phyloP scores from a whole-genome alignment of 2,329 filamentous ascomycete genomes.

The Diaporthe destruens region DNA sequence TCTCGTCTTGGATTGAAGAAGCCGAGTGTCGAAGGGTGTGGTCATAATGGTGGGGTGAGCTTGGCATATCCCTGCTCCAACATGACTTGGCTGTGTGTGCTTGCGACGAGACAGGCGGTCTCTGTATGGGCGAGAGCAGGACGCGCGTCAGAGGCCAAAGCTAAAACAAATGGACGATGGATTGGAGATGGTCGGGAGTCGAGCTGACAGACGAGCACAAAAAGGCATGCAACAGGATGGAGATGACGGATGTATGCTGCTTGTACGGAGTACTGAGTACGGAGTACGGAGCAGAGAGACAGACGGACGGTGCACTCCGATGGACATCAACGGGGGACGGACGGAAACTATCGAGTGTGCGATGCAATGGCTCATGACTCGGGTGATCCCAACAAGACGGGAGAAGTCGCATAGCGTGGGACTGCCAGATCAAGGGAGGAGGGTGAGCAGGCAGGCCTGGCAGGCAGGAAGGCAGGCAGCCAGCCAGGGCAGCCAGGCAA shows the following conservation, averaged over 20 bases:
- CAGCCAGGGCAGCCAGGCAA: neutral
- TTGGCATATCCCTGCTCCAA: conserved; percentile 11
- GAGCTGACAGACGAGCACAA: neutral
- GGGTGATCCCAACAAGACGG: neutral
- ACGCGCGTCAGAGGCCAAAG: conserved; percentile 35
- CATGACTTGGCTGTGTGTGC: conserved; percentile 14
- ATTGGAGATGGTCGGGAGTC: neutral
- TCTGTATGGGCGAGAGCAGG: neutral
- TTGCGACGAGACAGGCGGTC: neutral
- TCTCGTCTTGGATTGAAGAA: conserved; percentile 4
- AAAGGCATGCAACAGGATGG: neutral
- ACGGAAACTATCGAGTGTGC: too few relatives aligned
- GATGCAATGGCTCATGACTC: conserved; percentile 12
- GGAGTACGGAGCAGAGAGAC: neutral
- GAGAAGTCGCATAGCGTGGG: neutral
- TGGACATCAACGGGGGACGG: neutral
- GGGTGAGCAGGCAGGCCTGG: neutral
- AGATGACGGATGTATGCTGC: neutral
- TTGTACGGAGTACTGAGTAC: neutral
- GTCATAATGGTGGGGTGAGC: neutral
- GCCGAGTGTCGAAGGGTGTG: neutral
- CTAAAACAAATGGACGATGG: conserved; percentile 23
- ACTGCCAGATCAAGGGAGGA: neutral
- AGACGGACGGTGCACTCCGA: neutral
- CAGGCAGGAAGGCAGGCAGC: neutral